A percentile compares a stretch with the other conserved stretches of the same genome.
Evolutionary conservation across 768 basidiomycete species (phyloP).

Genomic region (Pisolithus marmoratus): DNA sequence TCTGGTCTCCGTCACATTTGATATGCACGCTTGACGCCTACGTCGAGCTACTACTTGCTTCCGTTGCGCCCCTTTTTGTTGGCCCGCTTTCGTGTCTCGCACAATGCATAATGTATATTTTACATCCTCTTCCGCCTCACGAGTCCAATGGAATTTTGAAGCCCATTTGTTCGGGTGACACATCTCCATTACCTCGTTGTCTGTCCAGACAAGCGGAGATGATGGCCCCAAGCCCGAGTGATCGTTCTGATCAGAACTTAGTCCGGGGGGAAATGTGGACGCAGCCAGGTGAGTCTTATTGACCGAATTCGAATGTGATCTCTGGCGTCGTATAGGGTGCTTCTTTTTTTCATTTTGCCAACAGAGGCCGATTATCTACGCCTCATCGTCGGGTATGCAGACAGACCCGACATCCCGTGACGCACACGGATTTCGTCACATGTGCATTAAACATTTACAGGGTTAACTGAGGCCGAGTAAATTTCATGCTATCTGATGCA

Average conservation of each 20-base stretch:
- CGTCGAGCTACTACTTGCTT: neutral
- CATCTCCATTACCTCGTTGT: neutral
- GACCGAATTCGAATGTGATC: neutral
- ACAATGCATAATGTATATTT: constrained; percentile 1
- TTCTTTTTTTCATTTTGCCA: neutral
- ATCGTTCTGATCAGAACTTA: neutral
- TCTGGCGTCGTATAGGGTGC: neutral
- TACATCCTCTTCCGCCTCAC: neutral
- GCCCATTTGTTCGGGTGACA: neutral
- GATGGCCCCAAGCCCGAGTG: neutral
- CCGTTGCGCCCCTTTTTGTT: neutral
- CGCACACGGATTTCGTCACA: neutral
- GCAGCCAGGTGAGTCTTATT: neutral
- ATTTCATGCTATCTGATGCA: neutral
- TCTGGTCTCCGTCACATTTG: neutral
- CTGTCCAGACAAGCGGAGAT: neutral
- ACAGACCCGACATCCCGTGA: too few relatives aligned
- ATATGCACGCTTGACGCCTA: neutral
- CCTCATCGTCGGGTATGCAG: neutral
- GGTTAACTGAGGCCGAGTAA: neutral
- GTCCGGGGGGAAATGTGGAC: neutral
- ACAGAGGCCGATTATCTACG: neutral
- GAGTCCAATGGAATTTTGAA: neutral
- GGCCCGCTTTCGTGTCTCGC: neutral
- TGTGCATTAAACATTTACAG: neutral